Base-by-base conservation (phyloP, 78 protist genomes). In the Protostelium mycophagum region DNA sequence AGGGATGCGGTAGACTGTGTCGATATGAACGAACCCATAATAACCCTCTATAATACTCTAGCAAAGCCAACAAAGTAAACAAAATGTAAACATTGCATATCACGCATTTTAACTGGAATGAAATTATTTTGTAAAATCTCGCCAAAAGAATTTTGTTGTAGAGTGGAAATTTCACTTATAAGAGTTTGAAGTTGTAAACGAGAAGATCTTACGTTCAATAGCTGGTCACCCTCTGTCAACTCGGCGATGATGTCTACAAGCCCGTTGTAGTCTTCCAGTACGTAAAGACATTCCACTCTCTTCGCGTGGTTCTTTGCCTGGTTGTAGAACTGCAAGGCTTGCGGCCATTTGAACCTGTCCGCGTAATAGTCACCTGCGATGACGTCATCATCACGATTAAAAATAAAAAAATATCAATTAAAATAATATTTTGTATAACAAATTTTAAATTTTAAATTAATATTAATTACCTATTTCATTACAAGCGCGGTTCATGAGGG, bases 291-390 rank as follows among this genome's bases (percentile, higher is more conserved):
- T 16, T 89, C 85, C 10, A 34, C 91, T 28, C 93, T 95, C 91
- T 0, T 31, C 34, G 23, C 84, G 1, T 0, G 0, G 88, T 86
- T 51, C 86, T 90, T 28, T 1, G 94, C 86, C 84, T 90, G 95
- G 28, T n/a, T 1, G 89, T 85, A 93, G 89, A 93, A 86, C 73
- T 87, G 91, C 29, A 83, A 34, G 0, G 97, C 97, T 88, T 88
- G 83, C 35, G 91, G 37, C 87, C 90, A 90, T 38, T 93, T 86
- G 34, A 29, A 96, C 23, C 97, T 90, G 90, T 94, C 97, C 23
- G 84, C 36, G 83, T 93, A 93, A 87, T 95, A 93, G 86, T 96
- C 96, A n/a, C 73, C 73, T 51, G 73, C 5, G 5, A 5, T 51
- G 5, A 5, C 5, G 73, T 51, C 73, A 51, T 5, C 73, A 25